Evolutionary conservation across 2,329 filamentous ascomycete genomes (phyloP), one percentile per base, ranked within the genome.

Genomic region (Sporothrix brasiliensis): DNA sequence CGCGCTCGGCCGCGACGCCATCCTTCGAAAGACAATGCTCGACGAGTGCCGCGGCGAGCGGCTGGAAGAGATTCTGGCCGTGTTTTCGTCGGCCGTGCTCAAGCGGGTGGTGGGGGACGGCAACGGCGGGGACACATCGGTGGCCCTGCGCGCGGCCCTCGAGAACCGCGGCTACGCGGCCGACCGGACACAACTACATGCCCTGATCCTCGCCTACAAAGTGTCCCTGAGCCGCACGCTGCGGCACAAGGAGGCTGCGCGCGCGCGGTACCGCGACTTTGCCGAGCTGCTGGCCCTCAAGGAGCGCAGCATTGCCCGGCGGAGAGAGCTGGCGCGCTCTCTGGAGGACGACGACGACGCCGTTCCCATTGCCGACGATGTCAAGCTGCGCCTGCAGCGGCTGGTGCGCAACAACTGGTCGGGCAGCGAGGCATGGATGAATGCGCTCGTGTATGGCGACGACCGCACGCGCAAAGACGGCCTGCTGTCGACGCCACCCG

Each of bases 31-130:
- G 82, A 97, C 93, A 0, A 97, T 97, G 92, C 83, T 99, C 67
- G 95, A 99, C 77, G 94, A 99, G 76, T 99, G 95, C 81, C 94
- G 91, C 74, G 94, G 94, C 6, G 93, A 97, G 69, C 90, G 92
- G 73, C 87, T 98, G 69, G 93, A 94, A 77, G 95, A 99, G 77
- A 82, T 97, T 1, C 84, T 98, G 39, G 88, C 92, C 3, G 84
- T 88, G 0, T 96, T 99, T 76, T 97, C 94, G 1, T 92, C 91
- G 16, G 87, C 89, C 0, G 93, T 97, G 0, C 79, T 98, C 73
- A 91, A 91, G 76, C 93, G 90, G 76, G 79, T 87, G 0, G 80
- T 91, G 34, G 34, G 34, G 4, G 0, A 74, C 1, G 39, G 11
- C 1, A 16, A 47, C 13, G n/a, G 6, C 21, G 34, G 4, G 6